Base-by-base conservation (phyloP, 208 protist genomes). In the Wallacemonas sp. region DNA sequence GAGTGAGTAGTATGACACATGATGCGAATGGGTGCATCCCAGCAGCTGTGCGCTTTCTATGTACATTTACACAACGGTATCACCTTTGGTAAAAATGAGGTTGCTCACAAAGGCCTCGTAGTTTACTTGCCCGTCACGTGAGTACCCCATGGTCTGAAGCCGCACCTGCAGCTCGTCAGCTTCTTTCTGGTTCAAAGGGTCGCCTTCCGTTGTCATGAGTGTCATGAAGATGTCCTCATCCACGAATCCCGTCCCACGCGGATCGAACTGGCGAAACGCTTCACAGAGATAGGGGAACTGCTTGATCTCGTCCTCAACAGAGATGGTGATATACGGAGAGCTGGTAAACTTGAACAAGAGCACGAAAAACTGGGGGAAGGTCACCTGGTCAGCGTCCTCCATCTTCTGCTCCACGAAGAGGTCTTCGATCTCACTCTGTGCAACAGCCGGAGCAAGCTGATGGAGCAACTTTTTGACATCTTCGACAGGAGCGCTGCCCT, bases 341-440 rank as follows among this genome's bases (percentile, higher is more conserved):
- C 32, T 66, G 4, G 27, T 27, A 9, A 66, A 34, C 30, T 46
- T 66, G 12, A 41, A 57, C 27, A 48, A 41, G 5, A 89, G 34
- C 0, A 86, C 58, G 49, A 81, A 86, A 43, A 91, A 94, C 30
- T 91, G 81, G 11, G 77, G 65, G 74, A 89, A 91, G 12, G 78
- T 84, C n/a, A 88, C 62, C 4, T 61, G 55, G 27, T 74, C 68
- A 9, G 56, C 36, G 21, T 70, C 60, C 17, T 85, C 76, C 3
- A 86, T 46, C 27, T 72, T 63, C 36, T 58, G 70, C 23, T 75
- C 67, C 36, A 66, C 60, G 9, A 85, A 54, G 38, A 89, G 47
- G 34, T 49, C 30, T 24, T 65, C 34, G 65, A 82, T 80, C n/a
- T 61, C 38, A 17, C 70, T 66, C 11, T 79, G 72, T 1, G 33